Evolutionary conservation across 768 basidiomycete species (phyloP), one percentile per base, ranked within the genome.

Genomic region (Terana coerulea): DNA sequence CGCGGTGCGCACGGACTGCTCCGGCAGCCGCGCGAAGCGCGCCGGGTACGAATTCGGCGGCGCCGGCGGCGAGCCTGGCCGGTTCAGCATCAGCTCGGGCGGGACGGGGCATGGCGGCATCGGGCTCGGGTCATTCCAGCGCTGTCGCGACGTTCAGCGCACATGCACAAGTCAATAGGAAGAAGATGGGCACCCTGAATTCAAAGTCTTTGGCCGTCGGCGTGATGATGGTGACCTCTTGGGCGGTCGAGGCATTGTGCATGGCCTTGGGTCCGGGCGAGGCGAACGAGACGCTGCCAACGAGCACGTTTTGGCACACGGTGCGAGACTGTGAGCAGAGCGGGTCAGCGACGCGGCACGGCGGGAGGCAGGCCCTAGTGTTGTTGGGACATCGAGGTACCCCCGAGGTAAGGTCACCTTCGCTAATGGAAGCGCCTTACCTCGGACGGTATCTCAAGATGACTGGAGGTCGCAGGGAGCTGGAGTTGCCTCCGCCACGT

Each of bases 171-270:
- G 12, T 17, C 7, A 29, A 42, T 8, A 54, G 30, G 37, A 29
- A 33, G n/a, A n/a, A 28, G 24, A 14, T 40, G 55, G 25, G 48
- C 45, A 72, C 71, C 37, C 71, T 59, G 48, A 71, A 72, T 52
- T 71, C 67, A 24, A 72, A 68, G 53, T 72, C 67, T 11, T 60
- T 59, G 8, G 69, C 68, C 11, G 61, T 62, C 1, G 86, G 85
- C 1, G 86, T 80, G 47, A 90, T 77, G 26, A 91, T 80, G 17
- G 81, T 80, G 55, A 91, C 81, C 68, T 91, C 88, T 67, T 89
- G 87, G 0, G 88, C 89, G 0, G 88, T 91, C 12, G 88, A 88
- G 14, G 85, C 86, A 60, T 84, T 89, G 61, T 90, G 86, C 59
- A 90, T 74, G 0, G 86, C 83, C 63, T 88, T 88, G 21, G 81